These are phyloP conservation scores for Phytophthora vignae DNA, from an alignment of 352 stramenopile species.

Conservation along the genomic window DNA sequence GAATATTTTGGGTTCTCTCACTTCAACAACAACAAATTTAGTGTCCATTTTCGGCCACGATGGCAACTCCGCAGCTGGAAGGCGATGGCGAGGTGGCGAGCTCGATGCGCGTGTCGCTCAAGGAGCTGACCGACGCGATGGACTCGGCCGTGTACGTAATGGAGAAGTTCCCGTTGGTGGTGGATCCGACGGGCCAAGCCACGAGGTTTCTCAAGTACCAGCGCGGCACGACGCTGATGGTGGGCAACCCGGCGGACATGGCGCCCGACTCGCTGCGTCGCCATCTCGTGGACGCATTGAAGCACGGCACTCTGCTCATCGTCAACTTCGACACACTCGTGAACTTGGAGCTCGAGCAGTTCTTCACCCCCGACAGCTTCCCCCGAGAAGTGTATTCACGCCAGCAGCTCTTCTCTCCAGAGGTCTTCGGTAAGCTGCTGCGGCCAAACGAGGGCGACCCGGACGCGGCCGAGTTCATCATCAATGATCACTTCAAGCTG, in stretches of 20 bases:
- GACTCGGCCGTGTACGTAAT: constrained; percentile 87
- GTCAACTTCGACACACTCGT: constrained; percentile 80
- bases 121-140: constrained; percentile 87
- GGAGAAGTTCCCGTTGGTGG: constrained; percentile 89
- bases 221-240: constrained; percentile 84
- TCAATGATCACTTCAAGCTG: constrained; percentile 90
- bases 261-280: constrained; percentile 65
- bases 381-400: constrained; percentile 77
- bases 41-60: neutral
- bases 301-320: constrained; percentile 76
- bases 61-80: constrained; percentile 11
- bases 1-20: neutral
- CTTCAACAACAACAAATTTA: constrained; percentile 11
- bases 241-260: constrained; percentile 77
- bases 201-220: constrained; percentile 93
- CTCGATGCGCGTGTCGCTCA: constrained; percentile 64
- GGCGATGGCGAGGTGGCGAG: constrained; percentile 3
- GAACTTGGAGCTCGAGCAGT: constrained; percentile 78
- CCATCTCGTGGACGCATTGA: constrained; percentile 79
- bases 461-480: constrained; percentile 63
- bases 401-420: constrained; percentile 68
- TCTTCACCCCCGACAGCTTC: constrained; percentile 76
- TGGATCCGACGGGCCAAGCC: constrained; percentile 83
- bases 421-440: constrained; percentile 61
- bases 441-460: constrained; percentile 62